These are phyloP conservation scores for Colletotrichum liriopes DNA, from an alignment of 2,329 filamentous ascomycete species.

Conservation along the genomic window DNA sequence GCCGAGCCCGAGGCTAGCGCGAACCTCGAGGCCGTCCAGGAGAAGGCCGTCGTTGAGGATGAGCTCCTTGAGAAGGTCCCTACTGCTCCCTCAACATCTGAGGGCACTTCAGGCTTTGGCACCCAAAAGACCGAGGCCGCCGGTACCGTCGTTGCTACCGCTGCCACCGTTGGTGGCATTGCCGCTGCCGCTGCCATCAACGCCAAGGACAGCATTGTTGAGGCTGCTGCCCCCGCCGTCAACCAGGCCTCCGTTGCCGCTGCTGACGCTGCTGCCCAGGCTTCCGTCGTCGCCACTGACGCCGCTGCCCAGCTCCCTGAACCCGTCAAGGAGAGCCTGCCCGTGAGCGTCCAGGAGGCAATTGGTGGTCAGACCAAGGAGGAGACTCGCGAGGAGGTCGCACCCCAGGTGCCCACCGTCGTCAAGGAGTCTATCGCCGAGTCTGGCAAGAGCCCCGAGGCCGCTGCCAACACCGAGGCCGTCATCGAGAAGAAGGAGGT, in stretches of 20 bases:
- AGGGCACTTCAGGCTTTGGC: constrained; percentile 67
- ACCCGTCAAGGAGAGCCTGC: constrained; percentile 66
- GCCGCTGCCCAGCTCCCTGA: constrained; percentile 67
- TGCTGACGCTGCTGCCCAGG: constrained; percentile 20
- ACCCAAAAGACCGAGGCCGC: constrained; percentile 68
- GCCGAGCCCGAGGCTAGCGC: constrained; percentile 78
- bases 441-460: constrained; percentile 78
- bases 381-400: constrained; percentile 60
- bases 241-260: constrained; percentile 54
- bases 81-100: constrained; percentile 71
- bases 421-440: constrained; percentile 72
- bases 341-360: constrained; percentile 65
- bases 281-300: constrained; percentile 46
- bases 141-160: constrained; percentile 55
- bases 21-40: constrained; percentile 75
- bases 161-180: constrained; percentile 55
- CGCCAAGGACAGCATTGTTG: constrained; percentile 48
- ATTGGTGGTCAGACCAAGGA: constrained; percentile 62
- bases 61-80: constrained; percentile 80
- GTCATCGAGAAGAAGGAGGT: constrained; percentile 83
- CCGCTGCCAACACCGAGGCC: constrained; percentile 76
- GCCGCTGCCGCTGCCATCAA: constrained; percentile 54
- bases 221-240: constrained; percentile 57
- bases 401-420: constrained; percentile 67
- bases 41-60: constrained; percentile 80